phyloP scores from a whole-genome alignment of 352 stramenopile species.

The Phytophthora cactorum region DNA sequence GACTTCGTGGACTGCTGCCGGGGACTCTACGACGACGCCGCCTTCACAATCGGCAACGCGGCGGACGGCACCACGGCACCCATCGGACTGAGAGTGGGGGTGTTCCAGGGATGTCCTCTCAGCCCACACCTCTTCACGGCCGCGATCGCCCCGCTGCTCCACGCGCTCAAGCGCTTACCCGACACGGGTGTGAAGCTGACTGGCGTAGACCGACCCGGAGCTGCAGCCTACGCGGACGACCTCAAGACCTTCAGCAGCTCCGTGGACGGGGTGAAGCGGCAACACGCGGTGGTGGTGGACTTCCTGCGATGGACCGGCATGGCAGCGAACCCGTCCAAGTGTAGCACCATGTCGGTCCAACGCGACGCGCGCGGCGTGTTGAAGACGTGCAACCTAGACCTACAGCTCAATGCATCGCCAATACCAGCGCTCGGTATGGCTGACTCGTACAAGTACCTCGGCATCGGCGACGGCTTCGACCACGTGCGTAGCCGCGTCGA shows the following conservation, averaged over 20 bases:
- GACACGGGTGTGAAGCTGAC: too few species aligned
- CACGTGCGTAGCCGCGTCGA: neutral
- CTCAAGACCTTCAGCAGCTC: too few species aligned
- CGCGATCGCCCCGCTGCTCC: neutral
- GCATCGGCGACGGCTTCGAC: neutral
- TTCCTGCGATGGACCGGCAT: conserved; percentile 14
- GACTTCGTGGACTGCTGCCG: too few species aligned
- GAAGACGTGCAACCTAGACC: neutral
- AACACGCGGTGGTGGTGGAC: neutral
- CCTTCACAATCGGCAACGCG: too few species aligned
- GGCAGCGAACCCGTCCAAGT: conserved; percentile 3
- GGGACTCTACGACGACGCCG: too few species aligned
- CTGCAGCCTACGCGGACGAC: too few species aligned
- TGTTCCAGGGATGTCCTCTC: too few species aligned
- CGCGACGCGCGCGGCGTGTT: neutral
- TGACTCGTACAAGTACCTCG: neutral
- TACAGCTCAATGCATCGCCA: neutral
- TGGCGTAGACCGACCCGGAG: too few species aligned
- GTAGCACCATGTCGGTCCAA: conserved; percentile 6
- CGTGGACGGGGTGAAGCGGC: too few species aligned
- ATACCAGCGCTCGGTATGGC: neutral
- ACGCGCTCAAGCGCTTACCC: neutral
- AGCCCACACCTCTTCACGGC: neutral
- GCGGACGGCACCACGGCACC: too few species aligned
- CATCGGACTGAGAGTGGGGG: too few species aligned